These are phyloP conservation scores for Nannochloropsis gaditana DNA, from an alignment of 108 stramenopile species.

Conservation along the genomic window DNA sequence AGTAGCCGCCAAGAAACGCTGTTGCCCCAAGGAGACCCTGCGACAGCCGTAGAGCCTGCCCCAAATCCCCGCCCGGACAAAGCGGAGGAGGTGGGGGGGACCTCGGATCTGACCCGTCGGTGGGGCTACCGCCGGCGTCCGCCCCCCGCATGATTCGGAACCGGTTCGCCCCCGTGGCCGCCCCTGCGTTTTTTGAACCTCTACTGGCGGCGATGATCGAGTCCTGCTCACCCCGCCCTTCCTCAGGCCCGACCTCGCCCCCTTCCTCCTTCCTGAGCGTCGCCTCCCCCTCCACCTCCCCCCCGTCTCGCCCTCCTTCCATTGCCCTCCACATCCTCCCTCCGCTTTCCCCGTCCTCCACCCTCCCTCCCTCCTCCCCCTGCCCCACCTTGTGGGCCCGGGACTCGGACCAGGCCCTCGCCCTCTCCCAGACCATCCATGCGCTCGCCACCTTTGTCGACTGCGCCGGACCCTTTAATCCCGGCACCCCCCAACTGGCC, in stretches of 20 bases:
- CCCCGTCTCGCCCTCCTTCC: neutral
- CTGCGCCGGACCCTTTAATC: neutral
- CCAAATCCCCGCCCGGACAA: too few relatives aligned
- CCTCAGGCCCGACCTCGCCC: neutral
- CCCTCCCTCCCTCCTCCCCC: neutral
- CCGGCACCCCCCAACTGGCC: conserved; percentile 6
- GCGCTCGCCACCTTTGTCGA: neutral
- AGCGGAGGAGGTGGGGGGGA: too few relatives aligned
- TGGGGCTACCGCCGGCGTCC: conserved; percentile 41
- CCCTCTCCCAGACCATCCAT: neutral
- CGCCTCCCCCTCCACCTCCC: neutral
- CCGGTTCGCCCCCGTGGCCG: conserved; percentile 31
- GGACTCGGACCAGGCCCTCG: neutral
- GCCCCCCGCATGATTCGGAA: conserved; percentile 25
- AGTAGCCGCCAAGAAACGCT: neutral
- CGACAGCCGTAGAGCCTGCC: too few relatives aligned
- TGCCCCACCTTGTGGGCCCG: neutral
- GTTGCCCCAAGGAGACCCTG: neutral
- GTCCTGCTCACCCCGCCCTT: neutral
- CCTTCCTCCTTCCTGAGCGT: neutral
- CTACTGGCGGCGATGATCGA: neutral
- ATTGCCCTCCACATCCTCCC: neutral
- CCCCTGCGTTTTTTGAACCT: conserved; percentile 32
- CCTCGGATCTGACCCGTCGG: neutral
- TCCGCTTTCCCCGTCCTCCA: neutral